These are phyloP conservation scores for Salix purpurea DNA, from an alignment of 345 rosid species.

Conservation along the genomic window DNA sequence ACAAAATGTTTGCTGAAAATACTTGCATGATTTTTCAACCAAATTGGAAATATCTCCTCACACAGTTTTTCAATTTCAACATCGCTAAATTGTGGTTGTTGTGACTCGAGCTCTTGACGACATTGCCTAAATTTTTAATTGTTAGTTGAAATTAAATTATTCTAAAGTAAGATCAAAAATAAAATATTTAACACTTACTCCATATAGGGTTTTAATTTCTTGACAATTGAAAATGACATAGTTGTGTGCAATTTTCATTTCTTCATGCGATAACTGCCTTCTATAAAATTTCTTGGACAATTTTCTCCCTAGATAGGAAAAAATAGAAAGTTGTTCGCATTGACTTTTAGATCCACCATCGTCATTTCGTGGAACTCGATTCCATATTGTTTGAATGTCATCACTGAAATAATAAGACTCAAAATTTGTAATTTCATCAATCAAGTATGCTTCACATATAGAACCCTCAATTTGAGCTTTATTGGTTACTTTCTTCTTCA, in stretches of 20 bases:
- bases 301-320: background rate
- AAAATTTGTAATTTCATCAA: background rate
- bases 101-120: no score
- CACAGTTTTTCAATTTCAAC: no score
- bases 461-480: no score
- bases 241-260: background rate
- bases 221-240: background rate
- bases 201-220: background rate
- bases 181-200: background rate
- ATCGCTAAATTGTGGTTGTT: no score
- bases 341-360: background rate
- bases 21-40: no score
- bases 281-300: background rate
- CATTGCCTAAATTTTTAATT: background rate
- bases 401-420: background rate
- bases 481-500: no score
- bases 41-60: no score
- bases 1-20: no score
- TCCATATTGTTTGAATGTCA: background rate
- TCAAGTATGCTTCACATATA: no score
- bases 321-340: background rate
- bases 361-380: background rate
- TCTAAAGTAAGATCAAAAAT: background rate
- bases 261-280: background rate
- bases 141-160: background rate